phyloP scores from a whole-genome alignment of 2,329 filamentous ascomycete genomes.

The Neonectria ditissima region DNA sequence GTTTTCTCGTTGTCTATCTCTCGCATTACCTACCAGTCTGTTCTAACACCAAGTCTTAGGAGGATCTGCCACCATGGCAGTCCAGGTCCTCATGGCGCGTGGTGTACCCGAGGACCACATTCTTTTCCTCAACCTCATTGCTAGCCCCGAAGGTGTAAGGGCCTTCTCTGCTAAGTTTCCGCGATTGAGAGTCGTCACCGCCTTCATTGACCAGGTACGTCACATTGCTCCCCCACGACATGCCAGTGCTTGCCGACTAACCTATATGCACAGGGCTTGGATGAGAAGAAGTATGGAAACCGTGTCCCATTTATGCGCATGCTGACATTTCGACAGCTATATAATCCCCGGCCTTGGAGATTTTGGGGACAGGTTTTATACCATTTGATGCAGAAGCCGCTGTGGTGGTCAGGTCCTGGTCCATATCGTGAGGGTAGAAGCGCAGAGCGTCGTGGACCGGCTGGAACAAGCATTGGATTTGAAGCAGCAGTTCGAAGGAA shows the following conservation, averaged over 20 bases:
- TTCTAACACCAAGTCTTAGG: constrained; percentile 61
- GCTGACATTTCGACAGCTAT: constrained; percentile 73
- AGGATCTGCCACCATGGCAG: constrained; percentile 96
- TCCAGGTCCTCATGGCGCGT: constrained; percentile 88
- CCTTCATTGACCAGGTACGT: constrained; percentile 86
- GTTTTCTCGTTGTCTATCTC: background rate
- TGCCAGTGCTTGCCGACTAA: constrained; percentile 34
- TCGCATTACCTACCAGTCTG: background rate
- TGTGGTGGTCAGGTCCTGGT: constrained; percentile 27
- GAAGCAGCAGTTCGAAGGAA: constrained; percentile 37
- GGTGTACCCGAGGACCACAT: constrained; percentile 97
- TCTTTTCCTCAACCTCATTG: constrained; percentile 95
- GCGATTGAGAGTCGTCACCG: constrained; percentile 89
- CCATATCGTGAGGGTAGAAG: constrained; percentile 27
- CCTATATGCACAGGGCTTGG: constrained; percentile 71
- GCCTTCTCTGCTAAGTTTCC: constrained; percentile 93
- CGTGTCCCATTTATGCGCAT: constrained; percentile 25
- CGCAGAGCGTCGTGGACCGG: constrained; percentile 28
- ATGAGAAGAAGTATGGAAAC: constrained; percentile 88
- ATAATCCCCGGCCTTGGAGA: constrained; percentile 95
- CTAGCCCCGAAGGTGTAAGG: constrained; percentile 91
- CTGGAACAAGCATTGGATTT: constrained; percentile 37
- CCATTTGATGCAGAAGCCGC: constrained; percentile 67
- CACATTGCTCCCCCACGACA: constrained; percentile 5
- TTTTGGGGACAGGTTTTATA: constrained; percentile 97